Evolutionary conservation across 352 stramenopile species (phyloP).

Genomic region (Pythium rhizo-oryzae): DNA sequence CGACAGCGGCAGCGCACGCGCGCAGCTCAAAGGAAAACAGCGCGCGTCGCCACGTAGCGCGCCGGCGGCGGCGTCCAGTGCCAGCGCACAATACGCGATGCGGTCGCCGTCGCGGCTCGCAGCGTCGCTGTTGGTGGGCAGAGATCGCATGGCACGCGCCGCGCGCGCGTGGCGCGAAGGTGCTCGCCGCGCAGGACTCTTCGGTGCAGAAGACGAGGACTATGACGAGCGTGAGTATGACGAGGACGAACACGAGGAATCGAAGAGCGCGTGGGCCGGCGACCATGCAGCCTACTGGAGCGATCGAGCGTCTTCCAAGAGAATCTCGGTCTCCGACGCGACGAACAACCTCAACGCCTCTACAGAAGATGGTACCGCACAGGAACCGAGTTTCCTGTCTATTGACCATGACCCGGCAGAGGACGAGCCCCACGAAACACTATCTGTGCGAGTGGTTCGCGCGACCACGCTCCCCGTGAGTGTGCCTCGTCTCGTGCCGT

Average conservation of each 20-base stretch:
- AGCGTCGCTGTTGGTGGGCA: conserved; percentile 12
- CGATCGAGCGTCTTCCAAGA: not conserved
- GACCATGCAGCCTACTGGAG: not conserved
- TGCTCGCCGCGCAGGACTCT: conserved; percentile 16
- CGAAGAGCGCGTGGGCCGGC: not conserved
- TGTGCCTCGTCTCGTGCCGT: conserved; percentile 42
- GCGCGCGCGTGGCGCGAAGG: conserved; percentile 21
- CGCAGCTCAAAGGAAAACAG: not conserved
- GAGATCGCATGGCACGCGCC: conserved; percentile 23
- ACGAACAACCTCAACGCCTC: not conserved
- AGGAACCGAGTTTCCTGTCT: not conserved
- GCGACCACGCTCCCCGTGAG: conserved; percentile 20
- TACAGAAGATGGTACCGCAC: not conserved
- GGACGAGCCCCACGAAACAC: not conserved
- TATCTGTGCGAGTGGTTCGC: too few relatives aligned
- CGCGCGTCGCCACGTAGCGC: not conserved
- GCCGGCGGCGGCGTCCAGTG: not conserved
- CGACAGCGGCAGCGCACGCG: not conserved
- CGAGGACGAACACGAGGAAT: conserved; percentile 5
- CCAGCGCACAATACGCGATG: not conserved
- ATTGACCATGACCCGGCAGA: not conserved
- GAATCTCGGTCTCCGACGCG: not conserved
- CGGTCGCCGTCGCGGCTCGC: conserved; percentile 9
- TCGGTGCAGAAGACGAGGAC: conserved; percentile 11
- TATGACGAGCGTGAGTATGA: not conserved